These are phyloP conservation scores for Diaporthe capsici DNA, from an alignment of 2,329 filamentous ascomycete species.

Conservation along the genomic window DNA sequence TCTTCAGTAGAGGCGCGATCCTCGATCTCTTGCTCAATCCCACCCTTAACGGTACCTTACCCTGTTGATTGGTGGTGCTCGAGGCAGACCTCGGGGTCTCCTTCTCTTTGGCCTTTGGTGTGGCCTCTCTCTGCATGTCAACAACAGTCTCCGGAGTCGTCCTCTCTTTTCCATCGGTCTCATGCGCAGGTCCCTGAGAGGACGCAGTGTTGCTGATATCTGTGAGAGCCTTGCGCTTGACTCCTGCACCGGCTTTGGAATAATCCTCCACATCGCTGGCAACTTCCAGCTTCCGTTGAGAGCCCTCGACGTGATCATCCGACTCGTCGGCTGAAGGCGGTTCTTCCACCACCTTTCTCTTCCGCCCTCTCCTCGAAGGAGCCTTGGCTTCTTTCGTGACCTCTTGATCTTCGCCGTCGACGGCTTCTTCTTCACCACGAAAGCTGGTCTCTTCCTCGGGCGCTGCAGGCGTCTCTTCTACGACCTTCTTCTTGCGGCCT, in stretches of 20 bases:
- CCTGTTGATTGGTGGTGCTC: slow-evolving; percentile 42
- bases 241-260: neutral
- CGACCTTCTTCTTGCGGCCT: slow-evolving; percentile 38
- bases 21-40: slow-evolving; percentile 65
- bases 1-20: slow-evolving; percentile 67
- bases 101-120: slow-evolving; percentile 38
- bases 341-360: slow-evolving; percentile 34
- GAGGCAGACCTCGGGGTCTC: slow-evolving; percentile 35
- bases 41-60: slow-evolving; percentile 63
- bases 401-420: neutral
- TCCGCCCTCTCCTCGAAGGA: slow-evolving; percentile 37
- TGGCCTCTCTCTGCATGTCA: slow-evolving; percentile 39
- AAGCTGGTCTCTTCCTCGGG: slow-evolving; percentile 3
- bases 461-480: slow-evolving; percentile 7
- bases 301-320: neutral
- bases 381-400: neutral
- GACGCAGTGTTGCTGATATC: slow-evolving; percentile 38
- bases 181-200: neutral
- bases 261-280: slow-evolving; percentile 3
- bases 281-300: neutral
- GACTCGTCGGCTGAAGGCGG: neutral
- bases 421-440: neutral
- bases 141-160: neutral
- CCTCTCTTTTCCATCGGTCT: neutral
- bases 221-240: slow-evolving; percentile 27